phyloP scores from a whole-genome alignment of 352 stramenopile species.

The Phytopythium aichiense region DNA sequence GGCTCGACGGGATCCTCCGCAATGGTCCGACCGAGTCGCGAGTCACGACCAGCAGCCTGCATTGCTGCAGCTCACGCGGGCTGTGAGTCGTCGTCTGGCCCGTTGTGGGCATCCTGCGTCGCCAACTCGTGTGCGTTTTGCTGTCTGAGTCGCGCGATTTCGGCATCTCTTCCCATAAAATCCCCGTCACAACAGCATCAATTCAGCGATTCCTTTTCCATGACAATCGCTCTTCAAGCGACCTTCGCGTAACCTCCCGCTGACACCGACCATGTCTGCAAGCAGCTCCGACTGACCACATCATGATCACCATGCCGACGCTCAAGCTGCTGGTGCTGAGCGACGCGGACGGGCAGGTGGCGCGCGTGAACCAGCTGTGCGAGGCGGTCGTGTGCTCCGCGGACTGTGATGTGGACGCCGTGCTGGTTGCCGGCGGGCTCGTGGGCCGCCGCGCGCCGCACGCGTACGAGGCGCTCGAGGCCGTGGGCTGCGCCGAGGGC shows the following conservation, averaged over 20 bases:
- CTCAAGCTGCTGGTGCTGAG: slow-evolving; percentile 79
- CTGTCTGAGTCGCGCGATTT: background rate
- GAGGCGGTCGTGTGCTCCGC: slow-evolving; percentile 67
- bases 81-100: too few species aligned
- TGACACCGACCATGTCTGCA: too few species aligned
- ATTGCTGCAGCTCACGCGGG: too few species aligned
- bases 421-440: slow-evolving; percentile 71
- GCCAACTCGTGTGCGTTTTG: background rate
- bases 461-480: slow-evolving; percentile 54
- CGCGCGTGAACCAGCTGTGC: slow-evolving; percentile 72
- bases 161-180: background rate
- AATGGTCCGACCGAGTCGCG: too few species aligned
- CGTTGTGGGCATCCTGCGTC: background rate
- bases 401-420: slow-evolving; percentile 62
- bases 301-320: background rate
- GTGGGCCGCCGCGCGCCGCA: slow-evolving; percentile 38
- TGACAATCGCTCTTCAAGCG: too few species aligned
- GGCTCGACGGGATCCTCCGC: too few species aligned
- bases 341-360: slow-evolving; percentile 58
- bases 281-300: too few species aligned
- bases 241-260: too few species aligned
- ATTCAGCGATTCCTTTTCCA: too few species aligned
- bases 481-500: slow-evolving; percentile 68
- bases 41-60: too few species aligned
- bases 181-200: too few species aligned